Evolutionary conservation across 2,329 filamentous ascomycete genomes (phyloP).

Genomic region (Sphaerostilbella broomeana): DNA sequence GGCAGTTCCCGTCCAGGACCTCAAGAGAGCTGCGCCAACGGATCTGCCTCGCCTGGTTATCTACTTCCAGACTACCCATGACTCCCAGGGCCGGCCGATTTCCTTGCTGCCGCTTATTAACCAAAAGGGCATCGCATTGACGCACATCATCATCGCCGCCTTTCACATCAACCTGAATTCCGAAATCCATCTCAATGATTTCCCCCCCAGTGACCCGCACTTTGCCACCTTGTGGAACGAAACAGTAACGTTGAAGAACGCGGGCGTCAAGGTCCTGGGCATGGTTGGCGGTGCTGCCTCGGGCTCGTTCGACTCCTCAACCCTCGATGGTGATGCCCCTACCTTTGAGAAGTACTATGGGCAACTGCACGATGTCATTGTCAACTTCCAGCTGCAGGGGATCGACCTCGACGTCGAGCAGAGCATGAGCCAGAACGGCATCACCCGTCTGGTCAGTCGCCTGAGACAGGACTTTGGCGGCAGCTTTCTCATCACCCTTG

Average conservation of each 20-base stretch:
- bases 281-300: conserved; percentile 80
- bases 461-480: conserved; percentile 61
- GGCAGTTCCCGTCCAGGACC: conserved; percentile 5
- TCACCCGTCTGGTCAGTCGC: conserved; percentile 58
- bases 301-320: conserved; percentile 53
- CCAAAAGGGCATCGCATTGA: conserved; percentile 43
- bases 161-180: conserved; percentile 68
- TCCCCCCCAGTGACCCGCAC: conserved; percentile 55
- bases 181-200: conserved; percentile 70
- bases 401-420: conserved; percentile 76
- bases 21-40: conserved; percentile 11
- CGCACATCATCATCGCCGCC: conserved; percentile 76
- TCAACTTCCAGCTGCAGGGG: conserved; percentile 54
- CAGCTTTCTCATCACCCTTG: conserved; percentile 67
- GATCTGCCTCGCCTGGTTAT: conserved; percentile 38
- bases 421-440: conserved; percentile 56
- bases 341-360: conserved; percentile 67
- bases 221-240: conserved; percentile 76
- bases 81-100: conserved; percentile 33
- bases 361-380: conserved; percentile 60
- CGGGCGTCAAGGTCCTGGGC: conserved; percentile 68
- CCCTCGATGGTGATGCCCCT: conserved; percentile 47
- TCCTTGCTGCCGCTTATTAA: conserved; percentile 42
- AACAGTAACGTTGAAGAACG: conserved; percentile 59
- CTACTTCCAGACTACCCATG: conserved; percentile 44